Percentiles rank a stretch among this genome's conserved stretches.
These are phyloP conservation scores for Rhizophagus sp. DNA, from an alignment of 192 early-diverging fungal genomes.

Conservation along the genomic window DNA sequence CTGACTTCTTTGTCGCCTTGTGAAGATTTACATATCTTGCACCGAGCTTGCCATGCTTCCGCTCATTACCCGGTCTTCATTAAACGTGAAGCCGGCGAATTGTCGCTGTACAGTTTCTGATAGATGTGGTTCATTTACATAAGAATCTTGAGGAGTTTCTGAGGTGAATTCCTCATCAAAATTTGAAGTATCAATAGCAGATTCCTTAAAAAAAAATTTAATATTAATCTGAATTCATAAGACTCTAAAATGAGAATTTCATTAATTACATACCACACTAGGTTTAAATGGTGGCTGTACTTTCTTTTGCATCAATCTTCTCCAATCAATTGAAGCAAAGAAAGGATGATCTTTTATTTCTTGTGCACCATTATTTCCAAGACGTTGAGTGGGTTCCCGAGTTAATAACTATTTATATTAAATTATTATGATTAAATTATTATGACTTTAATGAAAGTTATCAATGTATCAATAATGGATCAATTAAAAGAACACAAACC, in stretches of 20 bases:
- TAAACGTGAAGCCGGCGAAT: slow-evolving; percentile 94
- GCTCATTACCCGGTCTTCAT: slow-evolving; percentile 68
- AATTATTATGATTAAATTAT: background rate
- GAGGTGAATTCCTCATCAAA: slow-evolving; percentile 98
- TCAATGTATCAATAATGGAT: background rate
- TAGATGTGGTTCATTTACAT: slow-evolving; percentile 77
- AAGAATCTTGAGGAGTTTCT: slow-evolving; percentile 88
- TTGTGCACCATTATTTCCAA: slow-evolving; percentile 84
- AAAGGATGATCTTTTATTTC: slow-evolving; percentile 95
- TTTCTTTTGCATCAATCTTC: slow-evolving; percentile 84
- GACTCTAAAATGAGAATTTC: slow-evolving; percentile 2
- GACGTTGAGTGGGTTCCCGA: slow-evolving; percentile 76
- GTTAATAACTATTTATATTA: slow-evolving; percentile 58
- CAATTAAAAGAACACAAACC: slow-evolving; percentile 32
- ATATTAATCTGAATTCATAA: too few relatives aligned
- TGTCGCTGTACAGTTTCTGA: slow-evolving; percentile 91
- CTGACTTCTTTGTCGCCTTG: background rate
- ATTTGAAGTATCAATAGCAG: slow-evolving; percentile 92
- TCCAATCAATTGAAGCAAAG: slow-evolving; percentile 92
- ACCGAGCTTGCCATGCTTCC: slow-evolving; percentile 43
- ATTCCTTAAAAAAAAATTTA: slow-evolving; percentile 37
- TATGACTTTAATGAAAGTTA: background rate
- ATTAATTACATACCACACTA: slow-evolving; percentile 58
- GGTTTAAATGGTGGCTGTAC: slow-evolving; percentile 93
- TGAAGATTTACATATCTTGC: background rate